phyloP scores from a whole-genome alignment of 2,329 filamentous ascomycete species.

The Daldinia sp. region DNA sequence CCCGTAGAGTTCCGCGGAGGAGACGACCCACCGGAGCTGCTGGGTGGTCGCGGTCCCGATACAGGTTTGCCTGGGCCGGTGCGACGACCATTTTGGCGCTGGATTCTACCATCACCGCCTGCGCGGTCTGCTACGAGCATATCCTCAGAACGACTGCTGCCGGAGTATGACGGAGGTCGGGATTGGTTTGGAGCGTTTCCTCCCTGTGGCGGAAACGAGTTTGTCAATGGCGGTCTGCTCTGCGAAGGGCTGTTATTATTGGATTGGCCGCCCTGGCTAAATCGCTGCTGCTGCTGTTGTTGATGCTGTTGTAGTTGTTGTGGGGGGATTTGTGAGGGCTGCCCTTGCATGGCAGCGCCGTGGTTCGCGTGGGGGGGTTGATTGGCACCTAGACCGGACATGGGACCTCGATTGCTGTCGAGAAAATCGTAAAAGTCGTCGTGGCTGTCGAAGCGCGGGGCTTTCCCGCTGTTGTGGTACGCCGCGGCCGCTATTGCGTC shows the following conservation, averaged over 20 bases:
- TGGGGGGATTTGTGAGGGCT: slow-evolving; percentile 37
- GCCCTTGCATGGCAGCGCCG: slow-evolving; percentile 32
- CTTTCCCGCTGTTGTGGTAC: slow-evolving; percentile 33
- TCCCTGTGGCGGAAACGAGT: slow-evolving; percentile 45
- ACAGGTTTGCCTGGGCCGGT: slow-evolving; percentile 36
- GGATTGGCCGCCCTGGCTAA: slow-evolving; percentile 32
- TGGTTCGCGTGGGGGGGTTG: slow-evolving; percentile 34
- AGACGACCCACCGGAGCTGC: slow-evolving; percentile 43
- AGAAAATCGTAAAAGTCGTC: slow-evolving; percentile 53
- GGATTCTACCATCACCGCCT: slow-evolving; percentile 39
- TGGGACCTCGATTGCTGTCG: slow-evolving; percentile 48
- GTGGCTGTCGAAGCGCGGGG: slow-evolving; percentile 48
- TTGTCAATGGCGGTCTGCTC: slow-evolving; percentile 50
- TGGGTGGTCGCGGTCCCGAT: slow-evolving; percentile 40
- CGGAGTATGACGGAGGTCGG: slow-evolving; percentile 49
- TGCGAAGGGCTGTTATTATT: slow-evolving; percentile 38
- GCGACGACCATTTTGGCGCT: slow-evolving; percentile 48
- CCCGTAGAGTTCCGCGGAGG: slow-evolving; percentile 44
- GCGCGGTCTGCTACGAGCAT: slow-evolving; percentile 47
- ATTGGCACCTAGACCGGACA: slow-evolving; percentile 19
- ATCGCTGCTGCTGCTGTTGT: slow-evolving; percentile 40
- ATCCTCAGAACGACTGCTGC: slow-evolving; percentile 52
- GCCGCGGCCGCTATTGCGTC: slow-evolving; percentile 30
- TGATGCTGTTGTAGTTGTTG: slow-evolving; percentile 17
- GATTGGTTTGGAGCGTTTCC: slow-evolving; percentile 27